phyloP scores from a whole-genome alignment of 768 basidiomycete genomes.

The Scleroderma citrinum region DNA sequence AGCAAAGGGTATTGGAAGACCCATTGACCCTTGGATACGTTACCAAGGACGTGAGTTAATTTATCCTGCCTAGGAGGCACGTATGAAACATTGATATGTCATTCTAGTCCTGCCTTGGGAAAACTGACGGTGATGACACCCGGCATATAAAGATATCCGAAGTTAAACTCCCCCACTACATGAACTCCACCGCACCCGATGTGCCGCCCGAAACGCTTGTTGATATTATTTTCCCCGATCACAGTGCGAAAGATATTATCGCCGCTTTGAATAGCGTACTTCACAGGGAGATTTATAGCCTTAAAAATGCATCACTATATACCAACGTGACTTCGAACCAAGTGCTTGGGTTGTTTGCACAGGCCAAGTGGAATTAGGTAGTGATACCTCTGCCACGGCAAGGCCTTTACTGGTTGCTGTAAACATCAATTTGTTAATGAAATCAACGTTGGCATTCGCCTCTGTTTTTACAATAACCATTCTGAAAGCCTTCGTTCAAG shows the following conservation, averaged over 20 bases:
- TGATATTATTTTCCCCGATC: slow-evolving; percentile 74
- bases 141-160: too few species aligned
- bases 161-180: slow-evolving; percentile 51
- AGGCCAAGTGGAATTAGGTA: background rate
- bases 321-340: slow-evolving; percentile 37
- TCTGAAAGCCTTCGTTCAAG: too few species aligned
- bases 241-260: slow-evolving; percentile 51
- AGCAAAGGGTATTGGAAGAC: slow-evolving; percentile 30
- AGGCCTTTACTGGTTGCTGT: too few species aligned
- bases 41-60: slow-evolving; percentile 51
- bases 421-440: too few species aligned
- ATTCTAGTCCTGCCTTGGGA: slow-evolving; percentile 60
- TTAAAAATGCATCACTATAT: slow-evolving; percentile 49
- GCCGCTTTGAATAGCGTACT: slow-evolving; percentile 52
- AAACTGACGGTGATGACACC: slow-evolving; percentile 69
- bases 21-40: slow-evolving; percentile 74
- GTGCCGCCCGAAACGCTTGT: slow-evolving; percentile 45
- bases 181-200: slow-evolving; percentile 48
- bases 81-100: background rate
- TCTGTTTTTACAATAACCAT: too few species aligned
- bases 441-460: too few species aligned
- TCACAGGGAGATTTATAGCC: slow-evolving; percentile 41
- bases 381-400: too few species aligned
- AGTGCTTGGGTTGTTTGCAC: background rate
- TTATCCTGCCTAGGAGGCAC: background rate